Evolutionary conservation across 495 filamentous ascomycete species (phyloP), one percentile per base, ranked within the genome.

Genomic region (Neurospora sp.): DNA sequence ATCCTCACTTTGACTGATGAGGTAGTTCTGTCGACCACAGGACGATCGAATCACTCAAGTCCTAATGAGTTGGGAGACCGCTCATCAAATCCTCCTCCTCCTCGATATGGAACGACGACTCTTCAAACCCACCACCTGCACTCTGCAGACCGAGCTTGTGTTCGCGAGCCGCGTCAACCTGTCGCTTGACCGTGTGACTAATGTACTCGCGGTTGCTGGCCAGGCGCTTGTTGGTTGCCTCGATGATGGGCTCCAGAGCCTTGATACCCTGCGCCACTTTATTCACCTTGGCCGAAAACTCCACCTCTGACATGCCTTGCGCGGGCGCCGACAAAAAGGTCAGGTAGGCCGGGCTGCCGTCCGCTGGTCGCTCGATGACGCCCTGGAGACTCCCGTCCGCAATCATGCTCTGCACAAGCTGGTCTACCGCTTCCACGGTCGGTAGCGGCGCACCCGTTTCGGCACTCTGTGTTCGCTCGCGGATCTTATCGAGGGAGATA

Each of bases 151-250:
- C 53, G 4, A 65, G 53, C 53, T 65, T 65, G 22, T 65, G 53
- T 18, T 65, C 53, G 53, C 53, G 53, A 65, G 53, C 53, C 27
- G 53, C 53, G 7, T 65, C 53, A 65, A 65, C 18, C 70, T 84
- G 83, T 70, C 84, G 82, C 74, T 81, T 86, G 22, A 84, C 79
- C 45, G 85, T 14, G 59, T 82, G 82, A 20, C 84, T 82, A 35
- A 91, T 76, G 76, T 90, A 90, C 40, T 92, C 90, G 74, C 87
- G 86, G 75, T 83, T 89, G 7, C 89, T 80, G 3, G 82, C 86
- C 38, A 93, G 74, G 42, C 87, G 84, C 69, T 86, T 83, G 70
- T 88, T 88, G 0, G 85, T 86, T 41, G 81, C 78, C 73, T 81
- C 81, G 70, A 88, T 81, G 31, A 86, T 72, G 9, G 80, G 75